Evolutionary conservation across 768 basidiomycete genomes (phyloP).

Genomic region (Strobilomyces confusus): DNA sequence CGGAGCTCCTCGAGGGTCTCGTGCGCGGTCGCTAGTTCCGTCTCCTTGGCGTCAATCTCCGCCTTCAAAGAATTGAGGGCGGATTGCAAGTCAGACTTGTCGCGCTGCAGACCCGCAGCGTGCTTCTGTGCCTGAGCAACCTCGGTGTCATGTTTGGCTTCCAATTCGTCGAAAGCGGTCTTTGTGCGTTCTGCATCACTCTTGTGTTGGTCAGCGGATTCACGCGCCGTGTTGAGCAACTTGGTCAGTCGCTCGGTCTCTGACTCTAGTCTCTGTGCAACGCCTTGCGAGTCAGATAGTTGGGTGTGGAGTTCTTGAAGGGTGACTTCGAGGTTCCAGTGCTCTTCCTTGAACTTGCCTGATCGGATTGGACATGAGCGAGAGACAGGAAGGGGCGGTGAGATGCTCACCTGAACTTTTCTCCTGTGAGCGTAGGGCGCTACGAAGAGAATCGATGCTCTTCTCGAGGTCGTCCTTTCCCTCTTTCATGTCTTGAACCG

Average conservation of each 20-base stretch:
- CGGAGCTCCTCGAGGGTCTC: too few species aligned
- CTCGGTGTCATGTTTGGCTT: conserved; percentile 91
- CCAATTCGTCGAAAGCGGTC: conserved; percentile 63
- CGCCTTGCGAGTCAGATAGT: conserved; percentile 59
- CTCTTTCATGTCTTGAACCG: conserved; percentile 88
- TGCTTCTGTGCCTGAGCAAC: conserved; percentile 95
- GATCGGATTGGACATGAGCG: conserved; percentile 5
- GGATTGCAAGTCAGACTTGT: conserved; percentile 88
- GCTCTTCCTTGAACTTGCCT: conserved; percentile 98
- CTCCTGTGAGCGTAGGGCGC: conserved; percentile 76
- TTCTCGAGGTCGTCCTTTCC: conserved; percentile 88
- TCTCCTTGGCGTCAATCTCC: too few species aligned
- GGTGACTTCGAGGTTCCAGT: conserved; percentile 96
- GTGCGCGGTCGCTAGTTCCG: too few species aligned
- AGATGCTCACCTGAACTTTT: conserved; percentile 62
- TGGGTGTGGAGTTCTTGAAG: conserved; percentile 82
- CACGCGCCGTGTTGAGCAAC: conserved; percentile 66
- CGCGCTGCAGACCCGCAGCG: conserved; percentile 82
- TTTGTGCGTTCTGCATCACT: conserved; percentile 76
- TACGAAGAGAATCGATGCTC: conserved; percentile 67
- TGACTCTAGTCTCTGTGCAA: conserved; percentile 65
- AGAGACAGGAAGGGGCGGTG: neutral
- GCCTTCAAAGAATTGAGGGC: conserved; percentile 72
- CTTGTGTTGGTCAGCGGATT: conserved; percentile 80
- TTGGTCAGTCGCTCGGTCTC: conserved; percentile 82